phyloP scores from a whole-genome alignment of 257 asterid genomes.

The Plantago ovata region DNA sequence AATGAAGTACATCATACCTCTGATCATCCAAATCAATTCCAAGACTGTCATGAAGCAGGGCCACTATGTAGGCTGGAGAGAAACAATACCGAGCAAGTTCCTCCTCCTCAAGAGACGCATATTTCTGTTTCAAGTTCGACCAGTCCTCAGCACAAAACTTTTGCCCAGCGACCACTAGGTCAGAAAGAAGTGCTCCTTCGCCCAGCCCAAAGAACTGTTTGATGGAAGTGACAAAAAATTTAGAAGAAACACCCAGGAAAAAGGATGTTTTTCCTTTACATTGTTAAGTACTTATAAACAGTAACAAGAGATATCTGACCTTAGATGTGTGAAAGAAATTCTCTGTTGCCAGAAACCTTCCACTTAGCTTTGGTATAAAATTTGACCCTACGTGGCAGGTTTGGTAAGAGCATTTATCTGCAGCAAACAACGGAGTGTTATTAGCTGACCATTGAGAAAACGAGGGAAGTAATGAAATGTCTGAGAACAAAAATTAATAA shows the following conservation, averaged over 20 bases:
- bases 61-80: constrained; percentile 92
- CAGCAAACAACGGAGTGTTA: constrained; percentile 14
- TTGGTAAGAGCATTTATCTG: constrained; percentile 70
- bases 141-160: constrained; percentile 81
- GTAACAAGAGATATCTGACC: constrained; percentile 32
- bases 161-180: constrained; percentile 75
- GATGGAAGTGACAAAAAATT: constrained; percentile 22
- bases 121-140: constrained; percentile 60
- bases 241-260: too few relatives aligned
- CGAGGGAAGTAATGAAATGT: constrained; percentile 1
- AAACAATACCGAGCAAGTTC: constrained; percentile 84
- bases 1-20: constrained; percentile 42
- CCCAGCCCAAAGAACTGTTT: constrained; percentile 77
- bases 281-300: neutral
- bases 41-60: constrained; percentile 92
- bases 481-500: constrained; percentile 10
- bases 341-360: constrained; percentile 90
- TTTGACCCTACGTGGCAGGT: constrained; percentile 71
- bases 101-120: constrained; percentile 59
- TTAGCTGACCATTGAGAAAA: neutral
- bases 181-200: constrained; percentile 68
- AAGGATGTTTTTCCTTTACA: neutral
- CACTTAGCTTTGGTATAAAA: constrained; percentile 81
- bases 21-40: constrained; percentile 81
- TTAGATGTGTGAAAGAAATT: constrained; percentile 88